phyloP scores from a whole-genome alignment of 2,329 filamentous ascomycete genomes.

The Aspergillus awamori region DNA sequence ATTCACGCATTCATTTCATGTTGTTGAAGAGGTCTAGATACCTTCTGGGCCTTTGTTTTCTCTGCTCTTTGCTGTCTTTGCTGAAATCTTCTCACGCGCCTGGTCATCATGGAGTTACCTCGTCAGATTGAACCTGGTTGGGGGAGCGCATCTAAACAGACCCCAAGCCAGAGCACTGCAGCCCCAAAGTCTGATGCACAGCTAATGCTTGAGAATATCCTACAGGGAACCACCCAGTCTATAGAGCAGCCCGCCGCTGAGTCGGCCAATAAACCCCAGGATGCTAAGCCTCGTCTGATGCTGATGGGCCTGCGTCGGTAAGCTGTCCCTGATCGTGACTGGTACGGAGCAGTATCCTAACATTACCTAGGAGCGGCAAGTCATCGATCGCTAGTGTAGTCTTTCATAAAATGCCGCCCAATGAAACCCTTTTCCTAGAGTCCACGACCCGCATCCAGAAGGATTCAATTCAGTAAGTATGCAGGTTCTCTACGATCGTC shows the following conservation, averaged over 20 bases:
- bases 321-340: slow-evolving; percentile 24
- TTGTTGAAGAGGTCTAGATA: not conserved
- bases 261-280: slow-evolving; percentile 49
- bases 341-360: slow-evolving; percentile 18
- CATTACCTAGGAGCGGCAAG: slow-evolving; percentile 77
- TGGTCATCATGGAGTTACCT: not conserved
- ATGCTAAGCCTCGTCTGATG: slow-evolving; percentile 78
- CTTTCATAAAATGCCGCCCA: slow-evolving; percentile 97
- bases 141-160: not conserved
- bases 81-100: not conserved
- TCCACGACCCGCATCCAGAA: slow-evolving; percentile 94
- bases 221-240: slow-evolving; percentile 38
- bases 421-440: slow-evolving; percentile 93
- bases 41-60: not conserved
- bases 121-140: not conserved
- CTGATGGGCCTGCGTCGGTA: slow-evolving; percentile 96
- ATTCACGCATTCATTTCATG: not conserved
- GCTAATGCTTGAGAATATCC: slow-evolving; percentile 20
- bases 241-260: slow-evolving; percentile 29
- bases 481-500: no score
- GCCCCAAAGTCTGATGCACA: slow-evolving; percentile 1
- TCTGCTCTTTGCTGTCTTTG: not conserved
- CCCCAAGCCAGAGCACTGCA: no score
- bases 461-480: slow-evolving; percentile 84
- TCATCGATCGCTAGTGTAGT: slow-evolving; percentile 98